These are phyloP conservation scores for Cucurbita moschata DNA, from an alignment of 306 rosid species.

Conservation along the genomic window DNA sequence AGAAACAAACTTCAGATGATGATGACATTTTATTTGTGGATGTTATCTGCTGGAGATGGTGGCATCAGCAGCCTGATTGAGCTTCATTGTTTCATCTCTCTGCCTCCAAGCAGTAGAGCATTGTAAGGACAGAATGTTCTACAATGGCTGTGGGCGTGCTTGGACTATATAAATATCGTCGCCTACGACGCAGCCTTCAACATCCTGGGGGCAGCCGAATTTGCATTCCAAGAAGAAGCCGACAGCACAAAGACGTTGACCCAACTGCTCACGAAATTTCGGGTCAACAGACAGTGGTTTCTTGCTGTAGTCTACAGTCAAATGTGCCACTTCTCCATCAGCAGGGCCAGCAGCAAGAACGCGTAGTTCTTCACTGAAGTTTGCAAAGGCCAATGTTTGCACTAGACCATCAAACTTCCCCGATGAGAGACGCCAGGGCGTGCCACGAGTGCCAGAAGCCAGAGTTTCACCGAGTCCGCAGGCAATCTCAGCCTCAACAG, in stretches of 20 bases:
- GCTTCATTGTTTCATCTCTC: not conserved
- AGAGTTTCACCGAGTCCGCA: conserved; percentile 94
- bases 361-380: conserved; percentile 79
- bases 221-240: conserved; percentile 79
- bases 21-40: not conserved
- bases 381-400: conserved; percentile 69
- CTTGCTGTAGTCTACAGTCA: conserved; percentile 86
- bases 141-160: conserved; percentile 79
- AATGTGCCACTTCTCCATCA: conserved; percentile 69
- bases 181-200: conserved; percentile 83
- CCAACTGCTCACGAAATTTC: conserved; percentile 53
- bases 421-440: conserved; percentile 79
- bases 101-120: not conserved
- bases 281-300: conserved; percentile 64
- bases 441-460: conserved; percentile 90
- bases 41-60: not conserved
- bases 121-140: not conserved
- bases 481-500: conserved; percentile 86
- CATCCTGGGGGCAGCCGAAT: conserved; percentile 81
- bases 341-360: conserved; percentile 69
- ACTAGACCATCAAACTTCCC: conserved; percentile 76
- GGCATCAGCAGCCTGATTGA: not conserved
- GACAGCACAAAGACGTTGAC: conserved; percentile 78
- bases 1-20: not conserved
- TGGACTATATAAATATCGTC: conserved; percentile 75